Evolutionary conservation across 139 green algal genomes (phyloP), one percentile per base, ranked within the genome.

Genomic region (Pycnococcus provasolii): DNA sequence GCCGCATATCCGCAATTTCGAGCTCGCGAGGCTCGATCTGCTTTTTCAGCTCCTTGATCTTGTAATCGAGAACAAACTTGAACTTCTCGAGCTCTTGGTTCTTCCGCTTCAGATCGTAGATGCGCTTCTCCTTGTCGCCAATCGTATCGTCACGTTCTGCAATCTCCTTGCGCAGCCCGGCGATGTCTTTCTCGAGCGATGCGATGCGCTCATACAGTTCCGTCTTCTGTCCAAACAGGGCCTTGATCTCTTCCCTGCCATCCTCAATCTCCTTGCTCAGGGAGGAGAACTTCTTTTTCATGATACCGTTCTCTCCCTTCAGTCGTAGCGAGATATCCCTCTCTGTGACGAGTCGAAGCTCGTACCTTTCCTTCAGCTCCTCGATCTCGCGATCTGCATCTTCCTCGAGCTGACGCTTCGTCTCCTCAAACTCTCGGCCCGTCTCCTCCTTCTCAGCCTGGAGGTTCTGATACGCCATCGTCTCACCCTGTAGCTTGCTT

Each of bases 41-140:
- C 74, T 86, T 87, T 78, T 91, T 91, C 9, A 96, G 84, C 85
- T 96, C 89, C 65, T 89, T 90, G 79, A 95, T 92, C 74, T 92
- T 93, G 86, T 91, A 94, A 68, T 96, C 89, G 69, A 96, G 79
- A 66, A 96, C 89, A 71, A 96, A 96, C 75, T 95, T 95, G 79
- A 96, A 95, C 77, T 96, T 96, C 77, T 95, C 89, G 37, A 96
- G 79, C 82, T 96, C 88, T 79, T 89, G 79, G 53, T 93, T 94
- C 73, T 95, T 94, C 80, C 89, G 90, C 83, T 96, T 96, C 26
- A 96, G 83, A 70, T 94, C 88, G 62, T 92, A 88, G 69, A 95
- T 94, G 60, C 88, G 83, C 51, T 87, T 87, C 80, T 96, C 89
- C 73, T 95, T 95, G 73, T 96, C 89, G 1, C 80, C 84, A 51